Percentiles rank a stretch among this genome's conserved stretches.
phyloP scores from a whole-genome alignment of 305 asterid species.

The Ajuga reptans region DNA sequence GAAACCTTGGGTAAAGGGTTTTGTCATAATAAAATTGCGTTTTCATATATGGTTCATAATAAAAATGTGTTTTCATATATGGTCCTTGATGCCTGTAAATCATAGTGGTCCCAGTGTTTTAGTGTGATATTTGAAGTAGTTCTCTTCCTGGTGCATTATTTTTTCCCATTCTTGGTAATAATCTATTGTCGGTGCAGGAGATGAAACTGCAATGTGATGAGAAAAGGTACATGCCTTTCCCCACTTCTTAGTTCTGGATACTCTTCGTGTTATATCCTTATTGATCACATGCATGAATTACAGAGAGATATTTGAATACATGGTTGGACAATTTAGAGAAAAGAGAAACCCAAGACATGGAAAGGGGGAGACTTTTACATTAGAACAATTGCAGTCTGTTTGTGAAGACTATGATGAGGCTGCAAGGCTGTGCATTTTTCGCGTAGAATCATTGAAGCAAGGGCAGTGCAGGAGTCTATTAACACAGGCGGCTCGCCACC shows the following conservation, averaged over 20 bases:
- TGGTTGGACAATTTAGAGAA: slow-evolving; percentile 58
- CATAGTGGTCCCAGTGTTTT: not conserved
- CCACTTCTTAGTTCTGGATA: not conserved
- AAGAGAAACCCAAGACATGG: slow-evolving; percentile 58
- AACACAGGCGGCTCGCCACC: slow-evolving; percentile 87
- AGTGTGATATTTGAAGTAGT: slow-evolving; percentile 2
- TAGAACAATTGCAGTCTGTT: slow-evolving; percentile 59
- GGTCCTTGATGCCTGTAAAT: slow-evolving; percentile 6
- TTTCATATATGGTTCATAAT: not conserved
- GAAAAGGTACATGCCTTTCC: slow-evolving; percentile 43
- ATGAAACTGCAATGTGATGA: slow-evolving; percentile 87
- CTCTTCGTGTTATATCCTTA: slow-evolving; percentile 13
- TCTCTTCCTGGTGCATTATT: slow-evolving; percentile 7
- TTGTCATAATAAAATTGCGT: not conserved
- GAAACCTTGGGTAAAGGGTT: not conserved
- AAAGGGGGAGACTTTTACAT: slow-evolving; percentile 57
- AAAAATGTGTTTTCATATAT: not conserved
- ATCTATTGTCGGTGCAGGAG: slow-evolving; percentile 50
- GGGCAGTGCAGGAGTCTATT: slow-evolving; percentile 75
- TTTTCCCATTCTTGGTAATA: slow-evolving; percentile 2
- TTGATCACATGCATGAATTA: slow-evolving; percentile 26
- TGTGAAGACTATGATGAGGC: slow-evolving; percentile 75
- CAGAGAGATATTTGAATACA: slow-evolving; percentile 68
- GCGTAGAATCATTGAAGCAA: slow-evolving; percentile 76
- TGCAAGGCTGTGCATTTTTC: slow-evolving; percentile 76